Base-by-base conservation (phyloP, 2,329 filamentous ascomycete species). In the Triangularia setosa region DNA sequence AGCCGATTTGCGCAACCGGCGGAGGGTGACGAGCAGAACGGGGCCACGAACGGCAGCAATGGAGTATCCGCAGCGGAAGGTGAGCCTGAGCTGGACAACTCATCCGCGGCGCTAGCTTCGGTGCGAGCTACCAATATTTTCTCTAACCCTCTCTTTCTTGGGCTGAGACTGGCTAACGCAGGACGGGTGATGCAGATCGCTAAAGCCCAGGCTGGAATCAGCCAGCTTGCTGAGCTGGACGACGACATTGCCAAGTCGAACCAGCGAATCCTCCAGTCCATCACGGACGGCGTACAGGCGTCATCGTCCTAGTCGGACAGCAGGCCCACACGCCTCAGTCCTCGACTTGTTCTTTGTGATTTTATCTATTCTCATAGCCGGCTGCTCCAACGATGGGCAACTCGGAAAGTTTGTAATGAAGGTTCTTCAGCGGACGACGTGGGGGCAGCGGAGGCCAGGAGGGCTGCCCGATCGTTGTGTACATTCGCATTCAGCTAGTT, bases 31-130 rank as follows among this genome's bases (percentile, higher is more conserved):
- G 69, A 70, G 60, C 69, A 71, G 63, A 71, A 73, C 55, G 70
- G 75, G 60, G n/a, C n/a, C n/a, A n/a, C n/a, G 53, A 53, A 25
- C 8, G 48, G 48, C 6, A 40, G 33, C 33, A 53, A 23, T 53
- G 48, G 48, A 25, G 68, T 69, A 58, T 71, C 76, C 62, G 71
- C 75, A 72, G 79, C 78, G 74, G 82, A 83, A 84, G 85, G 83
- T 84, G 85, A 88, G 85, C 78, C 79, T 72, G 81, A 84, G 72
- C 72, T 75, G 72, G 86, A 89, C 74, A 79, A 85, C 79, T 86
- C 85, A 76, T 88, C 86, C 74, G 80, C 82, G 75, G 87, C 86
- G 77, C 81, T 89, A 78, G 86, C 86, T 79, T 85, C 84, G 86
- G 87, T 89, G 84, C 82, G 87, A 80, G 73, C 77, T 76, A 78